phyloP scores from a whole-genome alignment of 2,329 filamentous ascomycete species.

The Colletotrichum gloeosporioides region DNA sequence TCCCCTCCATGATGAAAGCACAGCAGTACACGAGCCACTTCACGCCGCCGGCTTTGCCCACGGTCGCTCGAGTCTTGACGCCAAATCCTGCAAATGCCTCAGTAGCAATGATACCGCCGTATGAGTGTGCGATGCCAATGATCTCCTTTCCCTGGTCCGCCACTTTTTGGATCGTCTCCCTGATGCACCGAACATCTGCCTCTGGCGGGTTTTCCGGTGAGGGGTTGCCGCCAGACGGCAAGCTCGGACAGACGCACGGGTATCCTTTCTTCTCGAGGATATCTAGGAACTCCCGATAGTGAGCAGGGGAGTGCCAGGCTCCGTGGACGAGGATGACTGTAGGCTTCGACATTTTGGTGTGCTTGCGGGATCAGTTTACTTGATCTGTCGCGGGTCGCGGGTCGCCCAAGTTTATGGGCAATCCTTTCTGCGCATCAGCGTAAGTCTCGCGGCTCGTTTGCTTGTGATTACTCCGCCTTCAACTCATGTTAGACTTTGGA shows the following conservation, averaged over 20 bases:
- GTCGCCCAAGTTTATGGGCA: neutral
- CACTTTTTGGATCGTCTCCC: neutral
- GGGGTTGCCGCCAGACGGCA: neutral
- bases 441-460: neutral
- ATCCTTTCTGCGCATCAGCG: neutral
- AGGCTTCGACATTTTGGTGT: neutral
- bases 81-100: neutral
- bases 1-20: neutral
- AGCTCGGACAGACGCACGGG: neutral
- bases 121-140: neutral
- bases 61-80: neutral
- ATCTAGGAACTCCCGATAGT: neutral
- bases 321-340: conserved; percentile 2
- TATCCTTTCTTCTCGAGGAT: neutral
- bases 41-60: neutral
- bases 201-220: neutral
- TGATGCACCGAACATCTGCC: neutral
- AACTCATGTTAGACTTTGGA: neutral
- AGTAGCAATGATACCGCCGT: neutral
- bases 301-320: conserved; percentile 3
- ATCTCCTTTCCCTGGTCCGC: neutral
- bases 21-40: neutral
- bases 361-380: neutral
- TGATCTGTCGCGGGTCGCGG: neutral
- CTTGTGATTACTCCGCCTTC: neutral